Base-by-base conservation (phyloP, 192 early-diverging fungal genomes). In the Oehlia diaphana region DNA sequence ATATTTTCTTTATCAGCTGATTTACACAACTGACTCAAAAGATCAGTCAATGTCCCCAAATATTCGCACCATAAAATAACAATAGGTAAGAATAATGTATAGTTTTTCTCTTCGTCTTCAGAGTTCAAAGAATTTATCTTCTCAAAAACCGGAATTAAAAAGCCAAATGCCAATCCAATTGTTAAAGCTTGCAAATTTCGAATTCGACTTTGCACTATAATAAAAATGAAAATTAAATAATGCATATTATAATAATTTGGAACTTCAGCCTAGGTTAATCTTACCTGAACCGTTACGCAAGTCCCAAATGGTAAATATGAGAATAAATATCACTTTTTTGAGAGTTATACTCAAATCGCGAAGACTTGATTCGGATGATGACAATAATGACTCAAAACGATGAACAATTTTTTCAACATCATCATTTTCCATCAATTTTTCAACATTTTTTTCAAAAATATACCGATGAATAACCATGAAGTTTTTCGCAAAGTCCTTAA, bases 281-380 rank as follows among this genome's bases (percentile, higher is more conserved):
- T 49, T 72, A 76, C 74, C 61, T 76, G 61, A 7, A 2, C 61
- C 33, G 44, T 76, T 76, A 28, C 77, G 77, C 4, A 67, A 61
- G 71, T 78, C 66, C 77, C 77, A 78, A 53, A 69, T 26, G 14
- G 77, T 71, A 58, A 70, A 78, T 39, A 78, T 78, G 28, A 78
- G 31, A 70, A 78, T 78, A 61, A 78, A 70, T n/a, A 78, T 62
- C 13, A 78, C 23, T 61, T 78, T 78, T 44, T 68, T 78, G 6
- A 78, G 16, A 4, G 44, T 61, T 33, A 2, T 44, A 31, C 13
- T 37, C 28, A 77, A 33, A 77, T 77, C 62, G 19, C 19, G 61
- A 74, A 53, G 37, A 23, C 12, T 76, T 14, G n/a, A 50, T 13
- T 26, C 10, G 1, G 42, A 35, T 5, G 74, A 75, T 33, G 6